Evolutionary conservation across 768 basidiomycete genomes (phyloP), one percentile per base, ranked within the genome.

Genomic region (Mycena crocata): DNA sequence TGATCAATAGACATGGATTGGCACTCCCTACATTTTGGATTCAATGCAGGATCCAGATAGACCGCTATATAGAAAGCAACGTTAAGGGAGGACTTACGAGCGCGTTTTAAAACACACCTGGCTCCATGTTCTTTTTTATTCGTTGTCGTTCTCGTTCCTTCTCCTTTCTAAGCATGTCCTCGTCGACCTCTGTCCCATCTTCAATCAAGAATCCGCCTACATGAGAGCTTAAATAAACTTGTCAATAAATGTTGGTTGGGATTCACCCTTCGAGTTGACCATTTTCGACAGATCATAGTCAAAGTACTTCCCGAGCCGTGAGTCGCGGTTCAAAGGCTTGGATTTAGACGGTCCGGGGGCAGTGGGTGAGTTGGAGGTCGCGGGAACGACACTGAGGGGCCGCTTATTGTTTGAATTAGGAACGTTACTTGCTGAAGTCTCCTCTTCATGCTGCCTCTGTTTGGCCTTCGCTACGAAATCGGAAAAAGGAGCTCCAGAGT

Each of bases 261-360:
- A n/a, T n/a, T n/a, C 98, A 55, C 97, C 98, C 76, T 96, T 93
- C 10, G 95, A 92, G 77, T 99, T 98, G 74, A 95, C 91, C 90
- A 98, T 93, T 84, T 98, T 98, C 15, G 93, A 93, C 17, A 98
- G 79, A 77, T 98, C 96, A 87, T 98, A 99, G 70, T 99, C 97
- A 70, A 97, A 97, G 81, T 98, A 98, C 51, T 89, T 93, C 30
- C 95, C 97, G 14, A 95, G 82, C 35, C 93, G 87, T 15, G 90
- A 86, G 71, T 95, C 93, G 9, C 92, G 88, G 73, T 88, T 87
- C 59, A 95, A 80, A 58, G 86, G 83, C 60, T 84, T 81, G 1
- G 82, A 72, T 28, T 83, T 83, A 17, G 82, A 84, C 0, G 82
- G 82, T 1, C 86, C 87, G 13, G 84, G 82, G 1, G 80, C 84